phyloP scores from a whole-genome alignment of 1,284 basidiomycete genomes.

The Cryptococcus wingfieldii region DNA sequence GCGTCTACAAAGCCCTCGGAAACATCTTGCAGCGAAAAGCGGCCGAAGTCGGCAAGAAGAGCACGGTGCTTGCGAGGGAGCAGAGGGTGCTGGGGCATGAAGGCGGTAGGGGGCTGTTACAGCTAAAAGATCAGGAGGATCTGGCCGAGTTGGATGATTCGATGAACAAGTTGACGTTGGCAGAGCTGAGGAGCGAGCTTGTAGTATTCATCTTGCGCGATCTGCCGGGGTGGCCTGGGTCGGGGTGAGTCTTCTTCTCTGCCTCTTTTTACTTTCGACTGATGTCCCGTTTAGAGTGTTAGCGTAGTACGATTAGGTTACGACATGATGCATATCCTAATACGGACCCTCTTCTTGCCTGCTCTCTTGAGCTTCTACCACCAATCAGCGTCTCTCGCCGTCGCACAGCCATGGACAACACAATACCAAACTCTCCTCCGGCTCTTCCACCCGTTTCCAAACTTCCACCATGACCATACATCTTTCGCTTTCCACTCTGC shows the following conservation, averaged over 20 bases:
- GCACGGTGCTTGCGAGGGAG: slow-evolving; percentile 68
- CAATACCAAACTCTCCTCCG: slow-evolving; percentile 24
- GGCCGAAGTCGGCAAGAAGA: slow-evolving; percentile 63
- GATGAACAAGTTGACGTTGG: slow-evolving; percentile 64
- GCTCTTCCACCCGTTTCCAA: slow-evolving; percentile 16
- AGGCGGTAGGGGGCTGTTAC: slow-evolving; percentile 38
- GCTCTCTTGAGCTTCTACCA: slow-evolving; percentile 6
- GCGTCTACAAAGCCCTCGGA: slow-evolving; percentile 79
- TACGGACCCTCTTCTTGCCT: neutral
- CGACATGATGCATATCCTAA: neutral
- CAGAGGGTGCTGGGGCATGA: slow-evolving; percentile 67
- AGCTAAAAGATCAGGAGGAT: slow-evolving; percentile 43
- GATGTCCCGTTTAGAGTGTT: too few relatives aligned
- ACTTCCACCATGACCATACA: slow-evolving; percentile 25
- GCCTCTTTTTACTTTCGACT: neutral
- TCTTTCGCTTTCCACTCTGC: slow-evolving; percentile 8
- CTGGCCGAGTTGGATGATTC: slow-evolving; percentile 51
- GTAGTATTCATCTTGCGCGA: slow-evolving; percentile 79
- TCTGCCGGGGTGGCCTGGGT: slow-evolving; percentile 51
- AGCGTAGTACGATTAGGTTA: neutral
- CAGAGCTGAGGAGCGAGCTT: slow-evolving; percentile 77
- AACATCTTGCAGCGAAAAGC: slow-evolving; percentile 71
- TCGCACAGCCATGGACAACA: slow-evolving; percentile 20
- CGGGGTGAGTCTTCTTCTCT: slow-evolving; percentile 3
- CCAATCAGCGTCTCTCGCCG: slow-evolving; percentile 27